phyloP scores from a whole-genome alignment of 2,329 filamentous ascomycete species.

The Mycosphaerella sp. region DNA sequence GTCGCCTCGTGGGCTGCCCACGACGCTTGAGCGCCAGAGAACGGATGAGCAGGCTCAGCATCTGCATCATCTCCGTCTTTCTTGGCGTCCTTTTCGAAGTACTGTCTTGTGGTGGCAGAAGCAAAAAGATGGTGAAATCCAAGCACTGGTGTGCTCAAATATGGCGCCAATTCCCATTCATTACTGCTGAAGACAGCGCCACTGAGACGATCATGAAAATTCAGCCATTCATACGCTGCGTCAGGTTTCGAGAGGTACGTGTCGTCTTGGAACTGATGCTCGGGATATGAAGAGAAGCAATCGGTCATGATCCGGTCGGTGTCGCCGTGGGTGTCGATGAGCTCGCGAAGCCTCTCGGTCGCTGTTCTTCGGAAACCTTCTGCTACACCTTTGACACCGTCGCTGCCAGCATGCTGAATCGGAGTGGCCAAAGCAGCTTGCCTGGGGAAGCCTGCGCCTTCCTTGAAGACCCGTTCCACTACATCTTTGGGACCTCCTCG shows the following conservation, averaged over 20 bases:
- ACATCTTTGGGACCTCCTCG: constrained; percentile 68
- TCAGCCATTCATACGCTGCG: constrained; percentile 84
- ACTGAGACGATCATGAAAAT: constrained; percentile 83
- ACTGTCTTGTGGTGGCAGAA: constrained; percentile 52
- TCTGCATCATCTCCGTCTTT: constrained; percentile 36
- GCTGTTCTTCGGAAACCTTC: constrained; percentile 67
- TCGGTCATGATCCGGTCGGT: constrained; percentile 73
- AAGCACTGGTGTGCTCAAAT: constrained; percentile 77
- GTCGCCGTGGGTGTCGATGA: constrained; percentile 74
- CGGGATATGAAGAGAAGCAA: constrained; percentile 79
- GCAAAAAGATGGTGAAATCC: constrained; percentile 92
- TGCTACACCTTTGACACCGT: constrained; percentile 55
- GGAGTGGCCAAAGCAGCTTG: constrained; percentile 23
- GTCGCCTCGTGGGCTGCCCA: constrained; percentile 73
- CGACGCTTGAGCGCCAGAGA: constrained; percentile 74
- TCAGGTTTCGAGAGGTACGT: constrained; percentile 82
- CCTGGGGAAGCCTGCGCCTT: constrained; percentile 71
- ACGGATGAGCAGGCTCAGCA: constrained; percentile 51
- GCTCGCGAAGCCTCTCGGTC: constrained; percentile 65
- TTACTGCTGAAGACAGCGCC: constrained; percentile 73
- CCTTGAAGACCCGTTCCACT: constrained; percentile 69
- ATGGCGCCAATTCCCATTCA: constrained; percentile 86
- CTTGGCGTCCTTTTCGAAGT: constrained; percentile 39
- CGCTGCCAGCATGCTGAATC: constrained; percentile 16
- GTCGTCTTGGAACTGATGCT: constrained; percentile 88